Evolutionary conservation across 2,329 filamentous ascomycete genomes (phyloP).

Genomic region (Geoglossum cookeanum): DNA sequence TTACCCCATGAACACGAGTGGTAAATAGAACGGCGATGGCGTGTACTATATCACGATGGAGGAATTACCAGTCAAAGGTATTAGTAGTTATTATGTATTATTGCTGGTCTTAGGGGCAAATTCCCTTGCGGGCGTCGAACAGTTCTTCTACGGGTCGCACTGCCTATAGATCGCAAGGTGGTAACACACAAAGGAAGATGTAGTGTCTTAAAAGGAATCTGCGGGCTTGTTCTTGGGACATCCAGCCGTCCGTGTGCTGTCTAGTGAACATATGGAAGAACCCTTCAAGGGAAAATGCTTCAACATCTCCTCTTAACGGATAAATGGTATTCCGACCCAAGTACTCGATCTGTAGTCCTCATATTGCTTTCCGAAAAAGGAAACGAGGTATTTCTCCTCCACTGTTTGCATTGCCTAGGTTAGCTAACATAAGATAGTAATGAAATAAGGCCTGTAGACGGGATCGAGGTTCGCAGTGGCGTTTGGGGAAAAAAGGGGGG

Average conservation of each 20-base stretch:
- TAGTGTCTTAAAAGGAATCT: background rate
- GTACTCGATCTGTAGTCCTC: constrained; percentile 51
- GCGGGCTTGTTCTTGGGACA: background rate
- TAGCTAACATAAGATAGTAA: background rate
- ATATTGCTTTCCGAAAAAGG: constrained; percentile 77
- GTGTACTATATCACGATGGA: no score
- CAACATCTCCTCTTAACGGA: constrained; percentile 22
- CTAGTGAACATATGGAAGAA: background rate
- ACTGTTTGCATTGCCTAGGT: constrained; percentile 22
- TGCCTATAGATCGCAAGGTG: background rate
- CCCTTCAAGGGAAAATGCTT: background rate
- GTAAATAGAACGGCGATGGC: no score
- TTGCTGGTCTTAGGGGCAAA: no score
- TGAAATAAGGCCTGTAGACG: background rate
- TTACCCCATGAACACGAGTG: no score
- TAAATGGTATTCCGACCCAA: constrained; percentile 64
- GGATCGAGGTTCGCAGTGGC: background rate
- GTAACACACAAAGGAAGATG: background rate
- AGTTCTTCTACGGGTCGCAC: no score
- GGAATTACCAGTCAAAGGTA: no score
- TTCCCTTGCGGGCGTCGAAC: background rate
- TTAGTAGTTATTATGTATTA: no score
- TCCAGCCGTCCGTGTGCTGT: background rate
- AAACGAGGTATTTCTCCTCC: constrained; percentile 60
- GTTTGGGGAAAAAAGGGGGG: constrained; percentile 3